These are phyloP conservation scores for Penicillium sp. DNA, from an alignment of 2,329 filamentous ascomycete species.

Conservation along the genomic window DNA sequence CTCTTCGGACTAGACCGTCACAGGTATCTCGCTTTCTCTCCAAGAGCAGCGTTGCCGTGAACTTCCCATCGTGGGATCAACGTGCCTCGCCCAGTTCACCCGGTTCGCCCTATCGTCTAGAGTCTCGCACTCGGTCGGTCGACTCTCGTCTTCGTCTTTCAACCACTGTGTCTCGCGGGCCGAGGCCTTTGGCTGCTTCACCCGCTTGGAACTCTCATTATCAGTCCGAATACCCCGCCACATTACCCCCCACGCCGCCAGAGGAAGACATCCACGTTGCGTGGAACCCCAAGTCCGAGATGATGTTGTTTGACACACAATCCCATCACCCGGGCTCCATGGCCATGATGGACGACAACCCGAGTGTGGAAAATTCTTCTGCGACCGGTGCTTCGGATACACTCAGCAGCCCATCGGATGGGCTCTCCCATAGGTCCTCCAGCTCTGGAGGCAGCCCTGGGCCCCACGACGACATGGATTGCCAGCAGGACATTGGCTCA, in stretches of 20 bases:
- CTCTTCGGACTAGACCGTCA: slow-evolving; percentile 36
- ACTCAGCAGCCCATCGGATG: slow-evolving; percentile 33
- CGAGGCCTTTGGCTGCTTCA: slow-evolving; percentile 31
- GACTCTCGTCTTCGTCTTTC: slow-evolving; percentile 34
- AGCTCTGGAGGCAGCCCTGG: slow-evolving; percentile 34
- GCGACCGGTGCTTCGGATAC: slow-evolving; percentile 30
- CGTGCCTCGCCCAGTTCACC: slow-evolving; percentile 35
- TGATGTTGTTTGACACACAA: slow-evolving; percentile 33
- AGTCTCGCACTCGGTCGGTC: slow-evolving; percentile 29
- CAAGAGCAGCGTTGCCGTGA: slow-evolving; percentile 42
- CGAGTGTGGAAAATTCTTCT: slow-evolving; percentile 30
- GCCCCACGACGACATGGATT: slow-evolving; percentile 34
- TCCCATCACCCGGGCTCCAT: slow-evolving; percentile 28
- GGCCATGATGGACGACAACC: slow-evolving; percentile 32
- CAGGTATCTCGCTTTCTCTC: slow-evolving; percentile 39
- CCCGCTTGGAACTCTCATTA: slow-evolving; percentile 28
- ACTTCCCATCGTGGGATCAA: slow-evolving; percentile 55
- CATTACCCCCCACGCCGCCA: slow-evolving; percentile 44
- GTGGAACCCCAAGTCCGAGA: slow-evolving; percentile 38
- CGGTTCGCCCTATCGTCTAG: slow-evolving; percentile 24
- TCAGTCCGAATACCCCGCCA: slow-evolving; percentile 34
- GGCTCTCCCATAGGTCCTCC: slow-evolving; percentile 32
- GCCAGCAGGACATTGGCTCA: slow-evolving; percentile 31
- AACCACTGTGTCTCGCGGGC: slow-evolving; percentile 38
- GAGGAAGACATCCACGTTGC: slow-evolving; percentile 42